A percentile compares a stretch with the other conserved stretches of the same genome.
These are phyloP conservation scores for Kwoniella dendrophila DNA, from an alignment of 768 basidiomycete genomes.

Conservation along the genomic window DNA sequence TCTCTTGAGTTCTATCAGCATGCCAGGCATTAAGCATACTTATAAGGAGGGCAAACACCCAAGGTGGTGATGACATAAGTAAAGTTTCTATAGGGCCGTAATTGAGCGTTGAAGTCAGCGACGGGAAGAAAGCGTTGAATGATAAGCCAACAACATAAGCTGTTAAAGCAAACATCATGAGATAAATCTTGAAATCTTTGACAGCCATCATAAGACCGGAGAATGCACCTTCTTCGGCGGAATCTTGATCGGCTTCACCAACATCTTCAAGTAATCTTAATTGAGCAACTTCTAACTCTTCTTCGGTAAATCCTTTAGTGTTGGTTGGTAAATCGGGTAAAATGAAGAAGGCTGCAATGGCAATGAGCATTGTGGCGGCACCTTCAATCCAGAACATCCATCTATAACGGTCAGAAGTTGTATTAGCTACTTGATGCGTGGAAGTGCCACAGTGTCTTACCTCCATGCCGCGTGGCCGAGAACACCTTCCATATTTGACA, in stretches of 20 bases:
- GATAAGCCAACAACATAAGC: slow-evolving; percentile 64
- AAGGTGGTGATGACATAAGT: slow-evolving; percentile 74
- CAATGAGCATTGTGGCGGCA: slow-evolving; percentile 65
- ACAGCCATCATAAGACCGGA: slow-evolving; percentile 66
- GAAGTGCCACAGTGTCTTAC: neutral
- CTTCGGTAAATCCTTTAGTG: slow-evolving; percentile 49
- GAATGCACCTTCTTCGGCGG: slow-evolving; percentile 55
- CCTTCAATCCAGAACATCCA: slow-evolving; percentile 80
- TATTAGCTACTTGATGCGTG: neutral
- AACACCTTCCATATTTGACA: slow-evolving; percentile 69
- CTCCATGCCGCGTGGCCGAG: slow-evolving; percentile 69
- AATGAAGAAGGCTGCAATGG: slow-evolving; percentile 69
- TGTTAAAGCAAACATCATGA: slow-evolving; percentile 66
- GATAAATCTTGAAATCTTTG: slow-evolving; percentile 80
- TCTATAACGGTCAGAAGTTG: neutral
- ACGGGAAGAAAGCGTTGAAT: slow-evolving; percentile 70
- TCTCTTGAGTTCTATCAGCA: slow-evolving; percentile 71
- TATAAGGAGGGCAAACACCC: slow-evolving; percentile 57
- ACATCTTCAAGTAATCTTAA: slow-evolving; percentile 48
- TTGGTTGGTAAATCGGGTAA: slow-evolving; percentile 52
- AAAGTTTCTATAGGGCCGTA: slow-evolving; percentile 66
- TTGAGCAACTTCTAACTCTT: slow-evolving; percentile 51
- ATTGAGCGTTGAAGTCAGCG: slow-evolving; percentile 68
- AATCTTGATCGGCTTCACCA: slow-evolving; percentile 62
- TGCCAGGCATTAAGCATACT: slow-evolving; percentile 62